phyloP scores from a whole-genome alignment of 176 grass and related monocot species.

The Aegilops speltoides region DNA sequence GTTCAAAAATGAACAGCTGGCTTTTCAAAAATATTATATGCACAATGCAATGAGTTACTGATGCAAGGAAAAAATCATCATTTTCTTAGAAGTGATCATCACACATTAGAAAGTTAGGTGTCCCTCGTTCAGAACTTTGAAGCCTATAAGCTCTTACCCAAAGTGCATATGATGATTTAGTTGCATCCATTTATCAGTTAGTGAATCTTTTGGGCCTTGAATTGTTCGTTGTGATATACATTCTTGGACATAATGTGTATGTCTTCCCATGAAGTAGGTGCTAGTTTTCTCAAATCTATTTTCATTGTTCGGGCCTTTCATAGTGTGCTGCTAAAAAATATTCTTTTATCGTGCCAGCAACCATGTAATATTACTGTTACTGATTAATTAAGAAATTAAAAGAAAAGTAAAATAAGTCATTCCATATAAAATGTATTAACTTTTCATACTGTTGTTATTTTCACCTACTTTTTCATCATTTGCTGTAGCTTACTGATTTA shows the following conservation, averaged over 20 bases:
- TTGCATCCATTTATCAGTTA: neutral
- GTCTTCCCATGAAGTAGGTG: neutral
- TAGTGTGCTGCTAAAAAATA: neutral
- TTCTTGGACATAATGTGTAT: neutral
- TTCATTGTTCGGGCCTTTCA: neutral
- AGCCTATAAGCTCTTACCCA: neutral
- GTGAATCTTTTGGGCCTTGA: neutral
- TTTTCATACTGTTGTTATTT: conserved; percentile 3
- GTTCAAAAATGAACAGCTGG: neutral
- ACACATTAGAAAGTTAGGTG: neutral
- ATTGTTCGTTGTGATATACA: neutral
- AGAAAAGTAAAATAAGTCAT: neutral
- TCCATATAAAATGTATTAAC: neutral
- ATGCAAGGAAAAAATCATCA: neutral
- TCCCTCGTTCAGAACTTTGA: neutral
- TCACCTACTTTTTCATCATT: conserved; percentile 24
- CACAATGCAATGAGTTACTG: neutral
- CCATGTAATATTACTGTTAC: neutral
- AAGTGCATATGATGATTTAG: neutral
- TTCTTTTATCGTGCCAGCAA: neutral
- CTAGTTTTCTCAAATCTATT: neutral
- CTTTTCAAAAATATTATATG: neutral
- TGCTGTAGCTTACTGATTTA: conserved; percentile 38
- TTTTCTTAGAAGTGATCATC: neutral
- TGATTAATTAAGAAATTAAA: conserved; percentile 9